These are phyloP conservation scores for Neonothopanus nambi DNA, from an alignment of 1,284 basidiomycete genomes.

Conservation along the genomic window DNA sequence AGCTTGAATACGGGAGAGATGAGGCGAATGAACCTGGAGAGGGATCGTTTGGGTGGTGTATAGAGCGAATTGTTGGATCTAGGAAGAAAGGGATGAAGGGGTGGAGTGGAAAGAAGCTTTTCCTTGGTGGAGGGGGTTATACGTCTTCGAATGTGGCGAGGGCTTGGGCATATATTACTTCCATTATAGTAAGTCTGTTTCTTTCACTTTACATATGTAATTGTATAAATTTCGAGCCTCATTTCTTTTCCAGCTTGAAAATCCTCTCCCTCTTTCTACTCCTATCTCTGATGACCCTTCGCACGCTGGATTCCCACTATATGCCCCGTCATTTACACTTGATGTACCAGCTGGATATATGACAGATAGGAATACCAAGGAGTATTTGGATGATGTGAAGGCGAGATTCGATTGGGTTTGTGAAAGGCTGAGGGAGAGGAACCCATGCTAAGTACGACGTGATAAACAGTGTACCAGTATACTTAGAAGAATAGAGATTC, in stretches of 20 bases:
- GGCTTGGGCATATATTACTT: conserved; percentile 83
- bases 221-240: too few relatives aligned
- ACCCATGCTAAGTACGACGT: too few relatives aligned
- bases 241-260: conserved; percentile 45
- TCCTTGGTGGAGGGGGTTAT: conserved; percentile 82
- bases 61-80: conserved; percentile 46
- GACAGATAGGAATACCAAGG: conserved; percentile 69
- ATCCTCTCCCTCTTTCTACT: conserved; percentile 54
- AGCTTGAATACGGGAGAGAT: too few relatives aligned
- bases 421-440: conserved; percentile 5
- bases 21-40: conserved; percentile 20
- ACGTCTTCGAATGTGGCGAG: conserved; percentile 79
- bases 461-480: too few relatives aligned
- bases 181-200: conserved; percentile 56
- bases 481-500: too few relatives aligned
- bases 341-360: conserved; percentile 74
- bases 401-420: conserved; percentile 10
- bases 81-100: conserved; percentile 22
- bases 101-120: conserved; percentile 62
- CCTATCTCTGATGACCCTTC: conserved; percentile 59
- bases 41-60: conserved; percentile 73
- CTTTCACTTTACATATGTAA: too few relatives aligned
- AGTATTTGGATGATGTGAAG: conserved; percentile 45
- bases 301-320: conserved; percentile 66
- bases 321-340: conserved; percentile 78